Evolutionary conservation across 2,329 filamentous ascomycete species (phyloP), one percentile per base, ranked within the genome.

Genomic region (Botrytis hyacinthi): DNA sequence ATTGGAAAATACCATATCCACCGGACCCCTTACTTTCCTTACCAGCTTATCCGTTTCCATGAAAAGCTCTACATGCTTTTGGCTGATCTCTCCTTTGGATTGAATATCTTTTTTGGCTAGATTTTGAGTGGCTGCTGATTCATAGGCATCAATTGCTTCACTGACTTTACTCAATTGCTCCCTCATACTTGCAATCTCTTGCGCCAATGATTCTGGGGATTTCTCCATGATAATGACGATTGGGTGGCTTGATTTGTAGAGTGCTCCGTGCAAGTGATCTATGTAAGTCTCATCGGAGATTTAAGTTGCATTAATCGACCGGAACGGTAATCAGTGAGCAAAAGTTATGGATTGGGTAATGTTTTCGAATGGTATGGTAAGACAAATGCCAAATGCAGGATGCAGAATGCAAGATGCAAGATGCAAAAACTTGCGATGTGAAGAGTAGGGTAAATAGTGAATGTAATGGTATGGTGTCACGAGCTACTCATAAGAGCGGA

Each of bases 1-100:
- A 72, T 72, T 67, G n/a, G 46, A 44, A 44, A 72, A 72, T 1
- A 72, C 70, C 61, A 67, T 68, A 44, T 72, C 70, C 18, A 72
- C 61, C 3, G 70, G 62, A 35, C 70, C 70, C 46, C 70, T 65
- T 40, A 68, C 61, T 26, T 42, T 54, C 46, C 35, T 72, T 22
- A 72, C 54, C 7, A 72, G 48, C 37, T 22, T 67, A n/a, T 65
- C 20, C 35, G 61, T 67, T 42, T 65, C 61, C 70, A 59, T 66
- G 46, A 66, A 72, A 46, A 72, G 61, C 18, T 72, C 20, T 22
- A 67, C 61, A 66, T 67, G 70, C 61, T 46, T 72, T 44, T 72
- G 44, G 8, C 61, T 35, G 9, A 20, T 65, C 40, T 46, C 60
- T 54, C 70, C 70, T 46, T n/a, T 51, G 14, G 60, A 66, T 44